Percentiles rank a stretch among this genome's conserved stretches.
Evolutionary conservation across 768 basidiomycete genomes (phyloP).

Genomic region (Clitopilus passeckerianus): DNA sequence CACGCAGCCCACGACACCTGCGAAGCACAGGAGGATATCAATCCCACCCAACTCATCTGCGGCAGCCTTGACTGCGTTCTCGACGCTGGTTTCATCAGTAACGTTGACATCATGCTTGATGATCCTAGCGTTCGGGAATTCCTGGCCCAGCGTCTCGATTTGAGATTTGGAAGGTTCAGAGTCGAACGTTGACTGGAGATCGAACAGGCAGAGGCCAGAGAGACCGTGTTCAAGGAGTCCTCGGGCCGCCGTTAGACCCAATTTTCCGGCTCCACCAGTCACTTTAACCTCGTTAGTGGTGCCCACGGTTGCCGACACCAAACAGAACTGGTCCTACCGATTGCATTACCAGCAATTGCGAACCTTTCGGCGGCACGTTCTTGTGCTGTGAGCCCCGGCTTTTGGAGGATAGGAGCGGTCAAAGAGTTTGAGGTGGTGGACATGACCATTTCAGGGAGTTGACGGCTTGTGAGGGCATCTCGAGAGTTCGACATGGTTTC

Average conservation of each 20-base stretch:
- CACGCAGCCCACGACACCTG: constrained; percentile 30
- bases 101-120: constrained; percentile 29
- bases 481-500: constrained; percentile 10
- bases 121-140: constrained; percentile 30
- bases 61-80: constrained; percentile 18
- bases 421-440: constrained; percentile 26
- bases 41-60: constrained; percentile 24
- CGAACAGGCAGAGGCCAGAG: constrained; percentile 27
- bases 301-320: no score
- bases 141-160: constrained; percentile 12
- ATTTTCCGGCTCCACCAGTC: constrained; percentile 36
- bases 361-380: constrained; percentile 27
- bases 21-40: constrained; percentile 36
- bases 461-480: constrained; percentile 21
- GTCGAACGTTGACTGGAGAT: constrained; percentile 17
- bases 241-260: constrained; percentile 30
- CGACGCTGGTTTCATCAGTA: constrained; percentile 23
- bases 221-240: constrained; percentile 40
- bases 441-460: constrained; percentile 25
- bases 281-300: constrained; percentile 17
- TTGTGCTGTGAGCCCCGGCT: constrained; percentile 1
- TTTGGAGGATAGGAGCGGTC: constrained; percentile 19
- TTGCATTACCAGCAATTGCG: constrained; percentile 31
- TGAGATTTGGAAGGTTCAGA: constrained; percentile 13
- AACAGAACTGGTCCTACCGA: constrained; percentile 18